These are phyloP conservation scores for Isochrysis galbana DNA, from an alignment of 78 protist genomes.

Conservation along the genomic window DNA sequence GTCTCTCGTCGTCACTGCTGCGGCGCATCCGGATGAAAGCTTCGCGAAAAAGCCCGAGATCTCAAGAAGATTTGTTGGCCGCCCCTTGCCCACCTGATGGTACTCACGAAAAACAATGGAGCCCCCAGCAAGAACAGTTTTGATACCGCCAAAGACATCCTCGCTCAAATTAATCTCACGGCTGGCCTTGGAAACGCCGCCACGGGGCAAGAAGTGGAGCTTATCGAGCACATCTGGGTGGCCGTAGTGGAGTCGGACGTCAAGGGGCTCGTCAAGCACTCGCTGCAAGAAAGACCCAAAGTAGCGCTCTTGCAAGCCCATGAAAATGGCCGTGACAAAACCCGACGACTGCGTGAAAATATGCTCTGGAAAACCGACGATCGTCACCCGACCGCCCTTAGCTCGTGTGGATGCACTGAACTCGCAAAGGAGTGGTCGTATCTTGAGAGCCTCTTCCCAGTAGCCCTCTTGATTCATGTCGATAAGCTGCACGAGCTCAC, in stretches of 20 bases:
- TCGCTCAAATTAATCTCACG: constrained; percentile 24
- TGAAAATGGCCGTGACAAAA: constrained; percentile 11
- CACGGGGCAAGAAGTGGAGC: constrained; percentile 21
- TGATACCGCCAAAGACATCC: constrained; percentile 37
- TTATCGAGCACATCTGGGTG: constrained; percentile 47
- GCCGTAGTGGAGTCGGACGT: constrained; percentile 38
- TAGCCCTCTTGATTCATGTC: constrained; percentile 44
- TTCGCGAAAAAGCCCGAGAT: constrained; percentile 10
- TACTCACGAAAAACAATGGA: constrained; percentile 19
- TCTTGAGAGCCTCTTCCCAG: constrained; percentile 35
- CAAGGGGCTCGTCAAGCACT: constrained; percentile 34
- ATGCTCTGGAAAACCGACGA: constrained; percentile 42
- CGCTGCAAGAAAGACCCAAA: constrained; percentile 29
- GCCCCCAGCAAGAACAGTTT: constrained; percentile 18
- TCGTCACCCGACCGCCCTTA: not conserved
- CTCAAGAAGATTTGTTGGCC: constrained; percentile 20
- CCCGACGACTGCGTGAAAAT: constrained; percentile 38
- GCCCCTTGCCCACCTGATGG: constrained; percentile 26
- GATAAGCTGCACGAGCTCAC: constrained; percentile 27
- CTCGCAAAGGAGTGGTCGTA: constrained; percentile 21
- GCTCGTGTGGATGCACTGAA: not conserved
- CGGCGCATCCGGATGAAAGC: constrained; percentile 25
- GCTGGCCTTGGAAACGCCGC: constrained; percentile 24
- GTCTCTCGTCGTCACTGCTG: constrained; percentile 1
- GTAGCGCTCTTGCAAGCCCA: constrained; percentile 37